Conservation (phyloP, 371 early-diverging fungal genomes). For the Mortierella sp. region DNA sequence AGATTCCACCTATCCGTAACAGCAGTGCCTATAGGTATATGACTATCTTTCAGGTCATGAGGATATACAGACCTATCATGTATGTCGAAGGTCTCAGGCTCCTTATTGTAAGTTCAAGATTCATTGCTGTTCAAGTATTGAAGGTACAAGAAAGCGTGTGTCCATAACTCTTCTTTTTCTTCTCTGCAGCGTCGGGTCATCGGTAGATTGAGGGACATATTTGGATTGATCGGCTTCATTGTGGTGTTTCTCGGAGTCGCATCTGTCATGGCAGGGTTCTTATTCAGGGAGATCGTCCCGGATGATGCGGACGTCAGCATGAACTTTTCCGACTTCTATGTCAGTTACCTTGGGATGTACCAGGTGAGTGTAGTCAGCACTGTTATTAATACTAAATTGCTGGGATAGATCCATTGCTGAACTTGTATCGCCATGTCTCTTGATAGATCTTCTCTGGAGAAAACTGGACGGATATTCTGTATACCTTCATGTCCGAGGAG, state of each 20-base stretch:
- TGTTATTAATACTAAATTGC: too few species aligned
- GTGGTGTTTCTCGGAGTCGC: constrained; percentile 63
- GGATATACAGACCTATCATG: constrained; percentile 69
- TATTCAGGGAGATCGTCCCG: constrained; percentile 56
- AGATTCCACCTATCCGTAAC: constrained; percentile 61
- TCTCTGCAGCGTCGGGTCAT: constrained; percentile 60
- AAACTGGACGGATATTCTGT: constrained; percentile 74
- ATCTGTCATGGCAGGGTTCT: constrained; percentile 64
- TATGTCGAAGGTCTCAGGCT: constrained; percentile 63
- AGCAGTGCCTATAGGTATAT: constrained; percentile 64
- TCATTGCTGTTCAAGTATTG: background rate
- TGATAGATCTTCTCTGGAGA: constrained; percentile 73
- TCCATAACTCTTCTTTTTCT: background rate
- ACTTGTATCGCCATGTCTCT: background rate
- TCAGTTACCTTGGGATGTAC: constrained; percentile 68
- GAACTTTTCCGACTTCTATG: constrained; percentile 71
- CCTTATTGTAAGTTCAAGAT: constrained; percentile 59
- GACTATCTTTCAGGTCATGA: constrained; percentile 69
- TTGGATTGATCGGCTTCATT: constrained; percentile 73
- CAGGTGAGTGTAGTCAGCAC: constrained; percentile 55
- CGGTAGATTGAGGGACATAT: constrained; percentile 67
- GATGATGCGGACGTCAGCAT: constrained; percentile 49
- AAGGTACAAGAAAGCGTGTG: background rate
- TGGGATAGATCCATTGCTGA: too few species aligned
- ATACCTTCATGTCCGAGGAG: constrained; percentile 58